Evolutionary conservation across 768 basidiomycete genomes (phyloP).

Genomic region (Pleurotus tuber-regium): DNA sequence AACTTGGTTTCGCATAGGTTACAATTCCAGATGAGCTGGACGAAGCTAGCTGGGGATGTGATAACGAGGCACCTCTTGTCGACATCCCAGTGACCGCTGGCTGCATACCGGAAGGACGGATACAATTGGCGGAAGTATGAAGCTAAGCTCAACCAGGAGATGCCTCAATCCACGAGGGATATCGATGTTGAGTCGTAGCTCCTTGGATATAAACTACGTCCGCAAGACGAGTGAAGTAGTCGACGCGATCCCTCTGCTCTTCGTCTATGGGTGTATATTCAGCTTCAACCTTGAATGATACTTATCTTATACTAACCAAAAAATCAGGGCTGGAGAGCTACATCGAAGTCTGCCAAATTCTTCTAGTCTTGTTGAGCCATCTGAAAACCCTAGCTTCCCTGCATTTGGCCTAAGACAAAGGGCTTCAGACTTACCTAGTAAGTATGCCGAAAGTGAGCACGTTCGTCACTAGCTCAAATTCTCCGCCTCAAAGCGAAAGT

Average conservation of each 20-base stretch:
- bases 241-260: slow-evolving; percentile 24
- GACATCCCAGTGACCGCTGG: slow-evolving; percentile 48
- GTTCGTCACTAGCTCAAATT: too few species aligned
- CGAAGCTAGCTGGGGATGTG: slow-evolving; percentile 20
- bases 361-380: slow-evolving; percentile 48
- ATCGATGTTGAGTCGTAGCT: slow-evolving; percentile 36
- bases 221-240: slow-evolving; percentile 33
- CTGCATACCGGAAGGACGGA: slow-evolving; percentile 45
- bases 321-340: slow-evolving; percentile 66
- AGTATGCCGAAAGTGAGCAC: too few species aligned
- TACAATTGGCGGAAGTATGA: slow-evolving; percentile 34
- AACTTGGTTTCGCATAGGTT: not conserved
- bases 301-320: not conserved
- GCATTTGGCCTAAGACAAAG: slow-evolving; percentile 53
- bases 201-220: slow-evolving; percentile 42
- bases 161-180: slow-evolving; percentile 43
- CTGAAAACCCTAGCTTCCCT: slow-evolving; percentile 55
- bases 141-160: slow-evolving; percentile 33
- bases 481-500: too few species aligned
- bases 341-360: slow-evolving; percentile 53
- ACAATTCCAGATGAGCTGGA: not conserved
- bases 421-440: slow-evolving; percentile 47
- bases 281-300: too few species aligned
- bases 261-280: slow-evolving; percentile 51
- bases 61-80: slow-evolving; percentile 49